Evolutionary conservation across 2,329 filamentous ascomycete genomes (phyloP), one percentile per base, ranked within the genome.

Genomic region (Lomentospora prolificans): DNA sequence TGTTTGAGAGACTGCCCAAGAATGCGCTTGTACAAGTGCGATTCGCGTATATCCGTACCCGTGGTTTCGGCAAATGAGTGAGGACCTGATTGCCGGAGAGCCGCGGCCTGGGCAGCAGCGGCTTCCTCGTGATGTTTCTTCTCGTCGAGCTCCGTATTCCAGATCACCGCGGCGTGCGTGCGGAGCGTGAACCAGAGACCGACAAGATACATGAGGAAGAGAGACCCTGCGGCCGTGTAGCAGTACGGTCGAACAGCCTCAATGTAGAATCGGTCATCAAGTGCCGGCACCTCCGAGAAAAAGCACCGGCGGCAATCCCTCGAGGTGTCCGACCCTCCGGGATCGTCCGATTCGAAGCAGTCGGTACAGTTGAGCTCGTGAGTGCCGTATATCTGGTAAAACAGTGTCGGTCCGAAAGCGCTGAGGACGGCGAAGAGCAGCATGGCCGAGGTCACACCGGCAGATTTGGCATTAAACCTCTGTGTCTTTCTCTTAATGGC

Each of bases 301-400:
- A 90, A 97, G 72, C 94, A 99, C 56, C 91, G 85, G 55, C 89
- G 85, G 66, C 94, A 99, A 67, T 97, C 92, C 58, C 85, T 76
- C 14, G 39, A 75, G 71, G n/a, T 65, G 64, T 3, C 71, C 70
- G 8, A 70, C 70, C 3, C 61, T 64, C 3, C 60, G 5, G 66
- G 60, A 46, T 71, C 68, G 31, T 67, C 68, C 17, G 62, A 73
- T 59, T 83, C 78, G 51, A 79, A 72, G 58, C 80, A 84, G 56
- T 80, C 81, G 57, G 82, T 81, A 66, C 94, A 99, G 65, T 90
- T 94, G 54, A 99, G 80, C 72, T 99, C 90, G 66, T 99, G 94
- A 51, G 90, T 96, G 62, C 94, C 95, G 69, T 97, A 97, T 60
- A 99, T 96, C 66, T 99, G 92, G 71, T 97, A 99, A 72, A 99